Conservation (phyloP, 805 yeast species). For the Myxozyma lipomycoides region DNA sequence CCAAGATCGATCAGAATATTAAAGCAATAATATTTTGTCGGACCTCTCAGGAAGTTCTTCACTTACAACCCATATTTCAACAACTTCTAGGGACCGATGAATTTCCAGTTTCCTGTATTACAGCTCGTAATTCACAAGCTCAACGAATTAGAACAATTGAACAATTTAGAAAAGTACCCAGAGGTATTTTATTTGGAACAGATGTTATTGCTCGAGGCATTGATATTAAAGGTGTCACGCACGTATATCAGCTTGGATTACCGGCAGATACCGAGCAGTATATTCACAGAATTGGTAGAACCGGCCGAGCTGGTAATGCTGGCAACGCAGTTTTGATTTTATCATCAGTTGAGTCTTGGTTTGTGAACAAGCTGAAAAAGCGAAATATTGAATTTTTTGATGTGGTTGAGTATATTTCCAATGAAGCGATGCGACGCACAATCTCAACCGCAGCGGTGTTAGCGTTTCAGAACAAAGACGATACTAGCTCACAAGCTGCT, state of each 20-base stretch:
- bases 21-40: conserved; percentile 83
- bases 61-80: conserved; percentile 37
- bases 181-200: conserved; percentile 70
- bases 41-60: conserved; percentile 63
- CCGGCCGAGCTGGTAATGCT: conserved; percentile 83
- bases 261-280: conserved; percentile 73
- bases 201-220: conserved; percentile 96
- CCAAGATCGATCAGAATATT: conserved; percentile 48
- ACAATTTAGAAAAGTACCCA: conserved; percentile 46
- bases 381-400: conserved; percentile 4
- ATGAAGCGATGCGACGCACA: conserved; percentile 2
- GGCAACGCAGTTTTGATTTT: conserved; percentile 68
- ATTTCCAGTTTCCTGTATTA: conserved; percentile 40
- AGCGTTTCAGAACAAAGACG: background rate
- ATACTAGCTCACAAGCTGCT: background rate
- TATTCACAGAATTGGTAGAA: conserved; percentile 91
- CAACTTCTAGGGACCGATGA: conserved; percentile 5
- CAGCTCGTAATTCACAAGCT: conserved; percentile 71
- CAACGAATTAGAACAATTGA: conserved; percentile 60
- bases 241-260: conserved; percentile 80
- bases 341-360: conserved; percentile 55
- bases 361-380: conserved; percentile 47
- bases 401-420: conserved; percentile 7
- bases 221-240: conserved; percentile 85
- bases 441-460: background rate